Conservation (phyloP, 768 basidiomycete genomes). For the Podaxis sp. region DNA sequence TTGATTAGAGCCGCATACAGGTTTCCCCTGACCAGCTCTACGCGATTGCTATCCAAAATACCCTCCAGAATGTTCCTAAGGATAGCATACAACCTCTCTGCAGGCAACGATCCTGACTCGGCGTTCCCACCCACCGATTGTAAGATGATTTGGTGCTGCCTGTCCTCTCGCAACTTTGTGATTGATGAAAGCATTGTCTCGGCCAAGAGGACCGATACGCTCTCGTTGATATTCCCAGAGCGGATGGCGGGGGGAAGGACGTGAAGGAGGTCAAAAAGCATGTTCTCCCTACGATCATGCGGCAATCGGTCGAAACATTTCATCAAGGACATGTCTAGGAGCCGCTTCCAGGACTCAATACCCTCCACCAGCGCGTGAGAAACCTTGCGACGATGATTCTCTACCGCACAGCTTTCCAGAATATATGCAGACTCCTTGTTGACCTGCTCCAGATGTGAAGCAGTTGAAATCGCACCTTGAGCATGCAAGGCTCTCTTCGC, state of each 20-base stretch:
- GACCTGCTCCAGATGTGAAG: constrained; percentile 65
- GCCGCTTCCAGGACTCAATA: constrained; percentile 81
- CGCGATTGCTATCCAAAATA: constrained; percentile 71
- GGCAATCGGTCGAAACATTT: constrained; percentile 86
- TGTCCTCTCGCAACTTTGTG: constrained; percentile 86
- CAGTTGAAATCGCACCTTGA: constrained; percentile 65
- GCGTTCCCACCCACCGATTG: constrained; percentile 65
- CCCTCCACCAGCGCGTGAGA: constrained; percentile 65
- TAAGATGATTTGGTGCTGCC: constrained; percentile 65
- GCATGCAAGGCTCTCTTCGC: constrained; percentile 62
- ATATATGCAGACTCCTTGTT: constrained; percentile 72
- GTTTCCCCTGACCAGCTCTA: constrained; percentile 89
- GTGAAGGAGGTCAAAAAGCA: constrained; percentile 88
- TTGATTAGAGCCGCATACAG: constrained; percentile 92
- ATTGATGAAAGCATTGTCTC: constrained; percentile 80
- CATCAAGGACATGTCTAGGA: constrained; percentile 82
- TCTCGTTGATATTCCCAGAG: constrained; percentile 63
- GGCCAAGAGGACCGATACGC: constrained; percentile 79
- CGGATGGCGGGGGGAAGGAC: constrained; percentile 72
- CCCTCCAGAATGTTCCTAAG: constrained; percentile 75
- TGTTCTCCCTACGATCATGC: constrained; percentile 79
- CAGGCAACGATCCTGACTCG: constrained; percentile 69
- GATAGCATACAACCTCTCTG: constrained; percentile 75
- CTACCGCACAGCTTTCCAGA: constrained; percentile 79
- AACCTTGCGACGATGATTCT: constrained; percentile 87